A percentile compares a stretch with the other conserved stretches of the same genome.
Evolutionary conservation across 805 yeast species (phyloP).

Genomic region (Phaffomyces opuntiae): DNA sequence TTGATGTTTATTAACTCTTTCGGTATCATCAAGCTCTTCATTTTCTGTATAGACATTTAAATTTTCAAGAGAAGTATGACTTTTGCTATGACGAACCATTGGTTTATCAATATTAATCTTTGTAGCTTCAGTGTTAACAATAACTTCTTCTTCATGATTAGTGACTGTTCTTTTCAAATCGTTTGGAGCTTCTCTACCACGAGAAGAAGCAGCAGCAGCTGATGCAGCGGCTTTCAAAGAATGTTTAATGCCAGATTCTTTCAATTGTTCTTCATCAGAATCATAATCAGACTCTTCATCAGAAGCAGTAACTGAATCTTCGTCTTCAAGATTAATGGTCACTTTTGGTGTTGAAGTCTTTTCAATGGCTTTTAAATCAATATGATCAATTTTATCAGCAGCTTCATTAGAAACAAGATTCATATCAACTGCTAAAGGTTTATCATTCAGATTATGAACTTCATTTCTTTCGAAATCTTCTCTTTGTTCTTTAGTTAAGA

Average conservation of each 20-base stretch:
- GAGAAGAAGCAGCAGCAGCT: conserved; percentile 31
- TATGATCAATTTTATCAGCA: neutral
- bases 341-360: neutral
- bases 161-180: conserved; percentile 24
- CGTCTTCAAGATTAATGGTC: neutral
- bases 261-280: neutral
- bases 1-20: conserved; percentile 21
- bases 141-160: conserved; percentile 33
- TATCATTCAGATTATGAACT: neutral
- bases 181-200: conserved; percentile 28
- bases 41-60: neutral
- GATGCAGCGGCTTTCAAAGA: conserved; percentile 29
- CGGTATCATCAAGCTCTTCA: conserved; percentile 11
- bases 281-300: neutral
- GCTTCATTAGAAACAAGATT: neutral
- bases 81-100: conserved; percentile 31
- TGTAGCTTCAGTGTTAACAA: conserved; percentile 26
- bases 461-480: conserved; percentile 5
- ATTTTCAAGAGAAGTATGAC: conserved; percentile 22
- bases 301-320: neutral
- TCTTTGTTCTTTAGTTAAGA: conserved; percentile 25
- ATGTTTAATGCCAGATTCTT: conserved; percentile 11
- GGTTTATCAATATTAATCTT: conserved; percentile 37
- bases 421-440: neutral
- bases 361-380: neutral